A percentile compares a stretch with the other conserved stretches of the same genome.
These are phyloP conservation scores for Pleurotus citrinopileatus DNA, from an alignment of 768 basidiomycete species.

Conservation along the genomic window DNA sequence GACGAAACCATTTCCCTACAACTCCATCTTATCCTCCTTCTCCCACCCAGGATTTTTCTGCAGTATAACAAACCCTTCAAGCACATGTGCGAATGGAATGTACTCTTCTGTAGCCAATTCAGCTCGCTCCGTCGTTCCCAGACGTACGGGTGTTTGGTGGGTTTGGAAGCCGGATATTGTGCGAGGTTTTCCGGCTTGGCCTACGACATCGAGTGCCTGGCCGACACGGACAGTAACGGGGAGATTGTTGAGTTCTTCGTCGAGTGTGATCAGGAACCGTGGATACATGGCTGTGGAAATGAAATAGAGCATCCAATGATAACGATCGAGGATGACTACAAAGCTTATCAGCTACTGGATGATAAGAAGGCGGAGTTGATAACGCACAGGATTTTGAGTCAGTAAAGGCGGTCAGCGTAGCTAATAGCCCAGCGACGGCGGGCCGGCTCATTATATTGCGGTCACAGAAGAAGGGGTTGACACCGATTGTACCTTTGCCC, in stretches of 20 bases:
- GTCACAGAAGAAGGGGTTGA: conserved; percentile 97
- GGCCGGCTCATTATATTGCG: conserved; percentile 86
- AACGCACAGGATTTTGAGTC: conserved; percentile 90
- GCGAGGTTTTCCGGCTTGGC: conserved; percentile 95
- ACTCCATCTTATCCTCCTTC: conserved; percentile 82
- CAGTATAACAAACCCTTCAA: conserved; percentile 91
- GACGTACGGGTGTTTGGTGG: conserved; percentile 91
- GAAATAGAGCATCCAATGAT: conserved; percentile 99
- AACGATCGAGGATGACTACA: conserved; percentile 90
- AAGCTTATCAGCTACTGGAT: conserved; percentile 5
- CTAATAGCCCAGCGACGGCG: conserved; percentile 86
- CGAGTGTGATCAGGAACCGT: conserved; percentile 94
- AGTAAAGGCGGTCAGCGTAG: conserved; percentile 88
- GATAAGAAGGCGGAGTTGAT: not conserved
- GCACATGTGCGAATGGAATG: conserved; percentile 84
- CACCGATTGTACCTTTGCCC: conserved; percentile 97
- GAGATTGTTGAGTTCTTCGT: conserved; percentile 83
- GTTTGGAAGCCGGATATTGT: conserved; percentile 99
- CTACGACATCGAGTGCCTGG: conserved; percentile 95
- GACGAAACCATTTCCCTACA: conserved; percentile 34
- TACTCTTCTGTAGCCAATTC: conserved; percentile 97
- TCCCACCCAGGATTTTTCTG: conserved; percentile 92
- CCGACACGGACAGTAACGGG: conserved; percentile 96
- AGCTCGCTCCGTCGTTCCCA: conserved; percentile 91
- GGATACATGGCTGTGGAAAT: conserved; percentile 97